phyloP scores from a whole-genome alignment of 805 yeast species.

The Brettanomyces bruxellensis region DNA sequence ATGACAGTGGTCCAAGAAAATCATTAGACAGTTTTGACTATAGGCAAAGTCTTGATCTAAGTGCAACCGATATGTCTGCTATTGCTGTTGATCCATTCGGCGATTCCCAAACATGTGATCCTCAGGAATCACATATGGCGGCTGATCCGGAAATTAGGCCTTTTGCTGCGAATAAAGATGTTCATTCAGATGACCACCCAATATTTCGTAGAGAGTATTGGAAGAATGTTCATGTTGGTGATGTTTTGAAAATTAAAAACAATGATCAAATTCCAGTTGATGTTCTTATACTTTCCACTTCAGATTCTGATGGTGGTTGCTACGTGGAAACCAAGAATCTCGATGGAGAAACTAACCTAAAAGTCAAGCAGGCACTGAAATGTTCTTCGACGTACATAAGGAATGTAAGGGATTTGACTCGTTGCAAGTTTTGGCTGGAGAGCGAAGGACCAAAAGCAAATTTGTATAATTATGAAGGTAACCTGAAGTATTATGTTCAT shows the following conservation, averaged over 20 bases:
- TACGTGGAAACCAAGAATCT: constrained; percentile 74
- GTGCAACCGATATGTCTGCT: constrained; percentile 5
- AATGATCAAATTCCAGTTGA: constrained; percentile 79
- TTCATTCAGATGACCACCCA: constrained; percentile 10
- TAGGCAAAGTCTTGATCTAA: constrained; percentile 11
- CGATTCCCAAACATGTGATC: constrained; percentile 10
- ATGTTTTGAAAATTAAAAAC: constrained; percentile 53
- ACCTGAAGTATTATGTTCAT: constrained; percentile 36
- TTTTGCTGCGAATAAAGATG: constrained; percentile 19
- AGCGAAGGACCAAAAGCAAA: constrained; percentile 81
- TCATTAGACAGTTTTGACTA: constrained; percentile 27
- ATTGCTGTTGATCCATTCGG: constrained; percentile 18
- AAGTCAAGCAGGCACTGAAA: constrained; percentile 66
- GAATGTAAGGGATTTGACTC: constrained; percentile 37
- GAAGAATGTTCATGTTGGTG: constrained; percentile 74
- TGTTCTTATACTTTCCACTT: constrained; percentile 54
- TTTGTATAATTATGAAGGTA: constrained; percentile 70
- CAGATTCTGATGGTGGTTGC: constrained; percentile 59
- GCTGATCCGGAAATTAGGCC: constrained; percentile 14
- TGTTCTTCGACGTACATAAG: constrained; percentile 32
- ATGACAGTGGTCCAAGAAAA: constrained; percentile 13
- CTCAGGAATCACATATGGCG: constrained; percentile 2
- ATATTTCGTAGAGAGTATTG: constrained; percentile 40
- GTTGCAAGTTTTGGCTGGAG: constrained; percentile 57
- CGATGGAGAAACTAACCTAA: constrained; percentile 75